Percentiles rank a stretch among this genome's conserved stretches.
phyloP scores from a whole-genome alignment of 805 yeast species.

The Saturnispora sekii region DNA sequence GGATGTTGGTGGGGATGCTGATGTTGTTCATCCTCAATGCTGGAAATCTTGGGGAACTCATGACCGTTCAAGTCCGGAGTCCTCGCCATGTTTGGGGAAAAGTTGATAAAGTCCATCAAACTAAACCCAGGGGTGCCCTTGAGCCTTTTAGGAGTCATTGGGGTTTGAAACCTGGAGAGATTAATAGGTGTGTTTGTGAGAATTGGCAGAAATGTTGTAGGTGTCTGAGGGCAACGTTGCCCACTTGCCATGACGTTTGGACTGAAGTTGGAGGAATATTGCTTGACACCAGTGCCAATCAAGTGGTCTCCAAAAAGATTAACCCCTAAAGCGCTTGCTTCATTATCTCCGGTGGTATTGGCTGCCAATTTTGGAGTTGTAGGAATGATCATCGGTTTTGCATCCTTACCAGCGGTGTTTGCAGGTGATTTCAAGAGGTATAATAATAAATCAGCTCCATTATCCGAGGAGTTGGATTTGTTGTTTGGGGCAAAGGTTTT shows the following conservation, averaged over 20 bases:
- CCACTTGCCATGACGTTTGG: slow-evolving; percentile 14
- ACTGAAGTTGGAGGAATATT: slow-evolving; percentile 16
- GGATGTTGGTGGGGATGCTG: no score
- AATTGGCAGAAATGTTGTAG: slow-evolving; percentile 10
- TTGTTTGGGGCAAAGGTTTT: background rate
- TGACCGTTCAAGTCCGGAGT: slow-evolving; percentile 22
- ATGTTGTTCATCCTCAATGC: slow-evolving; percentile 2
- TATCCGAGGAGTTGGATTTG: slow-evolving; percentile 26
- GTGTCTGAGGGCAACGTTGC: slow-evolving; percentile 11
- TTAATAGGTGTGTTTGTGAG: slow-evolving; percentile 15
- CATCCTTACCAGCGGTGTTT: slow-evolving; percentile 16
- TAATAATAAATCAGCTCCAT: slow-evolving; percentile 77
- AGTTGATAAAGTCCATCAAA: slow-evolving; percentile 75
- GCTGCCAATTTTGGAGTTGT: slow-evolving; percentile 22
- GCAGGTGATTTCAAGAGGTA: slow-evolving; percentile 75
- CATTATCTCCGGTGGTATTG: background rate
- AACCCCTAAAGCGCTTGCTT: slow-evolving; percentile 8
- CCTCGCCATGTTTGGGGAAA: slow-evolving; percentile 56
- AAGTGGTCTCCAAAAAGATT: slow-evolving; percentile 22
- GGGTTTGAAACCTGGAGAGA: slow-evolving; percentile 21
- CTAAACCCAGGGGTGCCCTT: slow-evolving; percentile 59
- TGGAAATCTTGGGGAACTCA: background rate
- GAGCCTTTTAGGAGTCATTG: slow-evolving; percentile 25
- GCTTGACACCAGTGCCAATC: slow-evolving; percentile 13
- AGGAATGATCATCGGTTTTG: slow-evolving; percentile 15